Evolutionary conservation across 805 yeast genomes (phyloP).

Genomic region (Starmerella powellii): DNA sequence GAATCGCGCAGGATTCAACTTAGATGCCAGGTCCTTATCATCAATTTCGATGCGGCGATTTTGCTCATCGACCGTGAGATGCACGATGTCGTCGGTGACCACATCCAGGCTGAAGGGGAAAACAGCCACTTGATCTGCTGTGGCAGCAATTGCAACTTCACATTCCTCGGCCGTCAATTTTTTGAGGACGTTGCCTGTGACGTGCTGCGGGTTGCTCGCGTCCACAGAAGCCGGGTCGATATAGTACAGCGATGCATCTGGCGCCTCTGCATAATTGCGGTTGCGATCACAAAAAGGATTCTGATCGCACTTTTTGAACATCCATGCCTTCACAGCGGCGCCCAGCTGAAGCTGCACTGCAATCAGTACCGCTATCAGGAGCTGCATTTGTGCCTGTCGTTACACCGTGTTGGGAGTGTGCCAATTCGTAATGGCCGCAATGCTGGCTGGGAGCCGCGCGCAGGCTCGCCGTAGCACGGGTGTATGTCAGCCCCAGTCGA

Average conservation of each 20-base stretch:
- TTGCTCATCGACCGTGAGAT: slow-evolving; percentile 57
- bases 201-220: slow-evolving; percentile 1
- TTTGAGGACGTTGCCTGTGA: slow-evolving; percentile 15
- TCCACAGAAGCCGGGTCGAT: slow-evolving; percentile 20
- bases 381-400: not conserved
- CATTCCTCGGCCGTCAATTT: slow-evolving; percentile 4
- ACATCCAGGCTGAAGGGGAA: slow-evolving; percentile 50
- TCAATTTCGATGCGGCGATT: slow-evolving; percentile 27
- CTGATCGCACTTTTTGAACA: slow-evolving; percentile 66
- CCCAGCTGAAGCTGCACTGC: slow-evolving; percentile 10
- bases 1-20: slow-evolving; percentile 17
- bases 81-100: slow-evolving; percentile 48
- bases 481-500: too few relatives aligned
- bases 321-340: slow-evolving; percentile 22
- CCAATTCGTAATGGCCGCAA: too few relatives aligned
- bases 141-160: slow-evolving; percentile 6
- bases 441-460: too few relatives aligned
- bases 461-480: too few relatives aligned
- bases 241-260: slow-evolving; percentile 31
- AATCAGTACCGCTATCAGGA: slow-evolving; percentile 1
- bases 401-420: too few relatives aligned
- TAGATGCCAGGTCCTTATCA: slow-evolving; percentile 2
- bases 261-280: slow-evolving; percentile 40
- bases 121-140: slow-evolving; percentile 27
- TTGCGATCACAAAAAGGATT: slow-evolving; percentile 79